Conservation (phyloP, 768 basidiomycete genomes). For the Auriculariales sp. region DNA sequence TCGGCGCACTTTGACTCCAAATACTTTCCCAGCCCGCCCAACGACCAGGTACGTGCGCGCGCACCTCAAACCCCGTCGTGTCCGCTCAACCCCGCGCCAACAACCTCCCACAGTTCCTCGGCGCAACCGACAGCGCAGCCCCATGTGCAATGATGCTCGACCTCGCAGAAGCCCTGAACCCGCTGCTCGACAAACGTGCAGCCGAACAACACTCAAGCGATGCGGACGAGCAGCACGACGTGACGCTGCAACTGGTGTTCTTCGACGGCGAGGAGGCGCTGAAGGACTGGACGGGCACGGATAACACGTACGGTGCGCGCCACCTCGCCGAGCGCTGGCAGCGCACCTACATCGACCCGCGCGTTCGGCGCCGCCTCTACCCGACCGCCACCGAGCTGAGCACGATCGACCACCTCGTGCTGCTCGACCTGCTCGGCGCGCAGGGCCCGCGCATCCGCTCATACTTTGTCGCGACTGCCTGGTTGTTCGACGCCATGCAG, state of each 20-base stretch:
- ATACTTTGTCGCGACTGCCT: conserved; percentile 78
- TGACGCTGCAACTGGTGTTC: conserved; percentile 83
- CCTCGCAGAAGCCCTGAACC: conserved; percentile 70
- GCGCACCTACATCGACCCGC: conserved; percentile 44
- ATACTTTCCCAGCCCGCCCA: conserved; percentile 55
- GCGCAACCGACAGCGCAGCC: conserved; percentile 93
- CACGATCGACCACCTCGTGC: conserved; percentile 78
- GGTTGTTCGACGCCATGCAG: conserved; percentile 74
- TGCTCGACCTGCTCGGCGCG: conserved; percentile 85
- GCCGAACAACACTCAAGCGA: conserved; percentile 44
- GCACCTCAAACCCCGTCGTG: neutral
- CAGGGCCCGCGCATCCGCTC: conserved; percentile 59
- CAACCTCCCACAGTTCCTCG: conserved; percentile 59
- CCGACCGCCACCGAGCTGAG: conserved; percentile 49
- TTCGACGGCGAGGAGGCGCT: conserved; percentile 99
- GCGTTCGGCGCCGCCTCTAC: conserved; percentile 33
- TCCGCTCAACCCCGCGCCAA: neutral
- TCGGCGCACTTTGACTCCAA: conserved; percentile 93
- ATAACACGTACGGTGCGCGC: conserved; percentile 91
- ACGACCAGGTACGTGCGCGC: conserved; percentile 47
- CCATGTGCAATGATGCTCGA: conserved; percentile 92
- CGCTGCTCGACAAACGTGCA: conserved; percentile 51
- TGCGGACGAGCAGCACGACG: conserved; percentile 60
- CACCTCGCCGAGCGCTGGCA: conserved; percentile 85
- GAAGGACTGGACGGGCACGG: conserved; percentile 70